Percentiles rank a stretch among this genome's conserved stretches.
These are phyloP conservation scores for Cunninghamia lanceolata DNA, from an alignment of 75 land plant genomes.

Conservation along the genomic window DNA sequence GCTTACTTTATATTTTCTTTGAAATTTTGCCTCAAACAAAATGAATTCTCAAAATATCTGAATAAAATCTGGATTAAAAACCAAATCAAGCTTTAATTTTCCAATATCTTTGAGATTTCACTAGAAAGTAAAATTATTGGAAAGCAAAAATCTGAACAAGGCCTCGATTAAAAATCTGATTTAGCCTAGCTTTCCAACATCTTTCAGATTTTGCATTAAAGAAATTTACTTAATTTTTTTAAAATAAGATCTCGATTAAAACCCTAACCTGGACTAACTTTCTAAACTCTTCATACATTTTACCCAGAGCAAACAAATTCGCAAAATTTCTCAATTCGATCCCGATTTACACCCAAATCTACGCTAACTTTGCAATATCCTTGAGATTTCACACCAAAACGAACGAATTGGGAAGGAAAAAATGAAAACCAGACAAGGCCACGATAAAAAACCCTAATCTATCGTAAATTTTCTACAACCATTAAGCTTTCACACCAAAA, in stretches of 20 bases:
- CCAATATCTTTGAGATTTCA: neutral
- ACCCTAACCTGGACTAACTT: neutral
- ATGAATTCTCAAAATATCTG: no score
- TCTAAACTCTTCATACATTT: neutral
- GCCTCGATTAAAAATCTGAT: neutral
- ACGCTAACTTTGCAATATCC: neutral
- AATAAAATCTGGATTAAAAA: neutral
- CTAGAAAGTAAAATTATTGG: neutral
- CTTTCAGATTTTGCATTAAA: neutral
- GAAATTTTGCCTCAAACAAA: no score
- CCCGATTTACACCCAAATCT: neutral
- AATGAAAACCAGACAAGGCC: neutral
- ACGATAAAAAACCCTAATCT: neutral
- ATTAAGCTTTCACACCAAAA: neutral
- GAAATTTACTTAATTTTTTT: neutral
- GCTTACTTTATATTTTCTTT: neutral
- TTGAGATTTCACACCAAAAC: neutral
- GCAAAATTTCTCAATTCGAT: neutral
- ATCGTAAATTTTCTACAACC: neutral
- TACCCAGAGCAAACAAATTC: neutral
- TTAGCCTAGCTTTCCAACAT: neutral
- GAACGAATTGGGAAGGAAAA: neutral
- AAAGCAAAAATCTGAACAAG: neutral
- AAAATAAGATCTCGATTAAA: neutral
- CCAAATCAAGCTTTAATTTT: neutral